Evolutionary conservation across 2,329 filamentous ascomycete genomes (phyloP).

Genomic region (Fusarium tjaetaba): DNA sequence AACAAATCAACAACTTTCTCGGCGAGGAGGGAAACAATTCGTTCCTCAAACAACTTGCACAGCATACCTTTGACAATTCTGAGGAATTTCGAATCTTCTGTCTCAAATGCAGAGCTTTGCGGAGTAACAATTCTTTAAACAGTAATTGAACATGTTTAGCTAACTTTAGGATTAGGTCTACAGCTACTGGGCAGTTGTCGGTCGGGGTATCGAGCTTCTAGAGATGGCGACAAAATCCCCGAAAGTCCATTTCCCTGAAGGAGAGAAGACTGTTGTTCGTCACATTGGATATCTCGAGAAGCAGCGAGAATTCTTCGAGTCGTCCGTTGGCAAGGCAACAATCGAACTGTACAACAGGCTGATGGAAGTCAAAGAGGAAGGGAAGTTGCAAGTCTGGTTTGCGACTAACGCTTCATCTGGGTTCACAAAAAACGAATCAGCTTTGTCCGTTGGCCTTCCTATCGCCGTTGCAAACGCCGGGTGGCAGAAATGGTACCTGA

Average conservation of each 20-base stretch:
- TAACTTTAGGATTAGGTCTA: fast-evolving
- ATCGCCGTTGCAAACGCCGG: neutral
- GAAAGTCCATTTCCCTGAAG: neutral
- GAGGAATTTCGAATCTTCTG: neutral
- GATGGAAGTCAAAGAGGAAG: neutral
- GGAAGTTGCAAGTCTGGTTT: neutral
- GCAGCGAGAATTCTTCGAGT: neutral
- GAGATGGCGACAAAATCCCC: neutral
- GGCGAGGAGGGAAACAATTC: neutral
- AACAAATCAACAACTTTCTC: fast-evolving
- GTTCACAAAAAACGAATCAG: too few species aligned
- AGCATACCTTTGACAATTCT: neutral
- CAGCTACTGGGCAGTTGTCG: neutral
- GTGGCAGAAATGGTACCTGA: neutral
- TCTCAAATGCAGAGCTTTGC: neutral
- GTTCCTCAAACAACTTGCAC: neutral
- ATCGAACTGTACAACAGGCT: neutral
- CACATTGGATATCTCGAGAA: neutral
- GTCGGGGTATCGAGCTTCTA: neutral
- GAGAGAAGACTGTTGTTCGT: fast-evolving
- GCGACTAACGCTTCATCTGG: neutral
- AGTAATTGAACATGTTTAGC: fast-evolving
- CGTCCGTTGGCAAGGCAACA: neutral
- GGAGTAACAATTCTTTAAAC: fast-evolving
- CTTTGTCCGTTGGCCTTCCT: too few species aligned